These are phyloP conservation scores for Botrytis aclada DNA, from an alignment of 2,329 filamentous ascomycete species.

Conservation along the genomic window DNA sequence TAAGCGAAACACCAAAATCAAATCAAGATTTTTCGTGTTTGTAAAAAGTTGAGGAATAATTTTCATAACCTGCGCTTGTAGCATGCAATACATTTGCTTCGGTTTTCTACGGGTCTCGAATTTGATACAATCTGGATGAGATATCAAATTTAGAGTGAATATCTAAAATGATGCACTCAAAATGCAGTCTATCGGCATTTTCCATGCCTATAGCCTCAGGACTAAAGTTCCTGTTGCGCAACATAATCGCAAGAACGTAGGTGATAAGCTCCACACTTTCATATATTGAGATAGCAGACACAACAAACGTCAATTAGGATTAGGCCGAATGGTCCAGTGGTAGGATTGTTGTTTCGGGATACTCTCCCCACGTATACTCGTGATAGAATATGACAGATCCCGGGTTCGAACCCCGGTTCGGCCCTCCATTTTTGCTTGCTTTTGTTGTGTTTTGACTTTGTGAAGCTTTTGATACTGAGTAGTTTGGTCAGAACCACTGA, in stretches of 20 bases:
- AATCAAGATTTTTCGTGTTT: background rate
- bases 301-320: fast-evolving
- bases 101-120: background rate
- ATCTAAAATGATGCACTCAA: background rate
- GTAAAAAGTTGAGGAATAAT: background rate
- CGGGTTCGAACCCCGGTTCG: slow-evolving; percentile 8
- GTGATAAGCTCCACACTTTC: fast-evolving
- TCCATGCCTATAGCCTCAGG: background rate
- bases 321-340: background rate
- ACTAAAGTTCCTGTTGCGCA: background rate
- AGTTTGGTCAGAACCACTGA: background rate
- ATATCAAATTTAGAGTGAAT: background rate
- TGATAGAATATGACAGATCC: slow-evolving; percentile 7
- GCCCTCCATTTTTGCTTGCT: background rate
- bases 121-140: background rate
- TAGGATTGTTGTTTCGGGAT: slow-evolving; percentile 6
- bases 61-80: background rate
- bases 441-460: background rate
- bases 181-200: background rate
- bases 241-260: fast-evolving
- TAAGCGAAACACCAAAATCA: slow-evolving; percentile 1
- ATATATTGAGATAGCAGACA: fast-evolving
- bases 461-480: background rate
- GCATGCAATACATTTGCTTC: background rate
- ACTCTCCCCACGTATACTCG: background rate